Percentiles rank a stretch among this genome's conserved stretches.
Conservation (phyloP, 2,329 filamentous ascomycete species). For the Graphilbum fragrans region DNA sequence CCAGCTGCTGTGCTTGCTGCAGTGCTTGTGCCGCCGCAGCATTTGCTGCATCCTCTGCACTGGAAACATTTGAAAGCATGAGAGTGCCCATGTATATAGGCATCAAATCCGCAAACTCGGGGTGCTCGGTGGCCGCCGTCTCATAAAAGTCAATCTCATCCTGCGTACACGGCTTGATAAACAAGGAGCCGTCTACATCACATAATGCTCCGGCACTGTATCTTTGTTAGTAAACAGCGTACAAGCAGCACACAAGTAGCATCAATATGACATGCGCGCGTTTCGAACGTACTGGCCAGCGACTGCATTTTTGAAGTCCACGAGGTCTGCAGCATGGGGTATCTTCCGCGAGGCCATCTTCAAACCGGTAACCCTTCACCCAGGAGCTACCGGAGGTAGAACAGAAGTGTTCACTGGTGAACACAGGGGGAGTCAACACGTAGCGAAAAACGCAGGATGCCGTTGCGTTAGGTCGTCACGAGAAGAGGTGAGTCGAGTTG, state of each 20-base stretch:
- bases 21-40: not conserved
- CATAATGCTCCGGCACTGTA: conserved; percentile 79
- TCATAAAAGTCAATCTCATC: conserved; percentile 88
- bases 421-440: too few relatives aligned
- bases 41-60: conserved; percentile 10
- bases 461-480: too few relatives aligned
- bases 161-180: conserved; percentile 87
- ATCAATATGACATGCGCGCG: conserved; percentile 16
- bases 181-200: conserved; percentile 68
- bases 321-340: conserved; percentile 48
- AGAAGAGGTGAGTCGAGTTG: too few relatives aligned
- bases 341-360: conserved; percentile 23
- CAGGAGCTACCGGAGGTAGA: too few relatives aligned
- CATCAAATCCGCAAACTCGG: conserved; percentile 68
- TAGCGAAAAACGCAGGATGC: too few relatives aligned
- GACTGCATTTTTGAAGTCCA: conserved; percentile 63
- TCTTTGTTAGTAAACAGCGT: conserved; percentile 2
- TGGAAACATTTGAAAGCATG: conserved; percentile 45
- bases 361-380: too few relatives aligned
- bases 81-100: conserved; percentile 77
- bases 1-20: not conserved
- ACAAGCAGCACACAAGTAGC: conserved; percentile 19
- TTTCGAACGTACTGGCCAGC: conserved; percentile 63
- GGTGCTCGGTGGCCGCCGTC: conserved; percentile 50
- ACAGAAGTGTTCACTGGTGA: too few relatives aligned